phyloP scores from a whole-genome alignment of 371 early-diverging fungal genomes.

The Mortierella sp. region DNA sequence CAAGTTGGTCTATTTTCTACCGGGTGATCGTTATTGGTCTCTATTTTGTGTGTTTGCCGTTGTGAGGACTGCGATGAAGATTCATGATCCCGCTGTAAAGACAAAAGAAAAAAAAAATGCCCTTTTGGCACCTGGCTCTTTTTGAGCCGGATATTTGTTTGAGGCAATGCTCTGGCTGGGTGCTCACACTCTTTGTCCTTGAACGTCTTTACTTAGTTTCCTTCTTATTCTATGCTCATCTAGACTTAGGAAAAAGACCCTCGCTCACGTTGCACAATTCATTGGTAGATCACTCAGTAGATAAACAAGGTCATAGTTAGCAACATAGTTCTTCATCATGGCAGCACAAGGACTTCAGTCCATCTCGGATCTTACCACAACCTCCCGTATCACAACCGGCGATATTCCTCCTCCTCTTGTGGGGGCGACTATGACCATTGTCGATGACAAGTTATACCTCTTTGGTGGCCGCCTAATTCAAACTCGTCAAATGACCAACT shows the following conservation, averaged over 20 bases:
- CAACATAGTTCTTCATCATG: slow-evolving; percentile 20
- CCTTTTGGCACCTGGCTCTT: slow-evolving; percentile 10
- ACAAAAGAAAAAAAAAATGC: too few species aligned
- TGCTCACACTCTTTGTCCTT: neutral
- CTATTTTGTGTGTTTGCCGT: too few species aligned
- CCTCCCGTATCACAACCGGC: slow-evolving; percentile 76
- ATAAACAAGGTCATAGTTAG: neutral
- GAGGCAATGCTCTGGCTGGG: neutral
- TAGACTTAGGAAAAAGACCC: neutral
- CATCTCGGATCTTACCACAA: slow-evolving; percentile 80
- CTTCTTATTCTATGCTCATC: neutral
- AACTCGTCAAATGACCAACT: slow-evolving; percentile 77
- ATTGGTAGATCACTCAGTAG: neutral
- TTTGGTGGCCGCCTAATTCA: slow-evolving; percentile 83
- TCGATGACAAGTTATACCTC: slow-evolving; percentile 75
- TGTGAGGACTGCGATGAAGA: too few species aligned
- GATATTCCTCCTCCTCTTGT: slow-evolving; percentile 85
- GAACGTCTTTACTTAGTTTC: neutral
- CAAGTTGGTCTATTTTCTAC: too few species aligned
- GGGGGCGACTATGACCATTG: slow-evolving; percentile 79
- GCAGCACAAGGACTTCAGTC: slow-evolving; percentile 66
- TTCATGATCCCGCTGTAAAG: too few species aligned
- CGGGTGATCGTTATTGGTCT: too few species aligned
- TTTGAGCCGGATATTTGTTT: neutral
- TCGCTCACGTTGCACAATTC: slow-evolving; percentile 4